These are phyloP conservation scores for Incumbomyces delicatus DNA, from an alignment of 2,329 filamentous ascomycete species.

Conservation along the genomic window DNA sequence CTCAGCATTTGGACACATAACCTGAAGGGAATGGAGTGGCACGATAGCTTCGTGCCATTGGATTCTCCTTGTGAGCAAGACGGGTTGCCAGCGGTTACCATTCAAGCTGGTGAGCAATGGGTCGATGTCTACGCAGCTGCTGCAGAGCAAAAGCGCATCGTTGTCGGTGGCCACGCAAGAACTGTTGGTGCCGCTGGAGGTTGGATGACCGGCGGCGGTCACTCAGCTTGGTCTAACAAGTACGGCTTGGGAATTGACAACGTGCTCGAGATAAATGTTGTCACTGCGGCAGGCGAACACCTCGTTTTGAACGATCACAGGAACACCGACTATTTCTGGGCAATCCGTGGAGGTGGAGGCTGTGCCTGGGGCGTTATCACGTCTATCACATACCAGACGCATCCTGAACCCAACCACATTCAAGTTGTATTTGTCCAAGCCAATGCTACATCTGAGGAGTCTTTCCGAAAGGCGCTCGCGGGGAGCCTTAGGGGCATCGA, in stretches of 20 bases:
- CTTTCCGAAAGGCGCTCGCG: slow-evolving; percentile 18
- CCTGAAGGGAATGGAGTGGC: slow-evolving; percentile 22
- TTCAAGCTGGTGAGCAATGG: slow-evolving; percentile 24
- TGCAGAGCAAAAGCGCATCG: slow-evolving; percentile 17
- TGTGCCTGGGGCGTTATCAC: slow-evolving; percentile 22
- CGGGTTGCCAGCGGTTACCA: slow-evolving; percentile 21
- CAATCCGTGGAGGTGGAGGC: slow-evolving; percentile 22
- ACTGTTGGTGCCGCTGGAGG: slow-evolving; percentile 24
- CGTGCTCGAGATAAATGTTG: slow-evolving; percentile 19
- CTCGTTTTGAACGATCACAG: slow-evolving; percentile 20
- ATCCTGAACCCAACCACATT: slow-evolving; percentile 24
- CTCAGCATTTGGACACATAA: slow-evolving; percentile 25
- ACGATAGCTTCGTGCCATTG: slow-evolving; percentile 17
- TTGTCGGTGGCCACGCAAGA: slow-evolving; percentile 20
- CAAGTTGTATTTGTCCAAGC: slow-evolving; percentile 22
- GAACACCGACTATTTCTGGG: slow-evolving; percentile 23
- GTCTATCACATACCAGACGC: slow-evolving; percentile 20
- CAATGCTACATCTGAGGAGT: slow-evolving; percentile 19
- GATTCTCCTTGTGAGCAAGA: slow-evolving; percentile 13
- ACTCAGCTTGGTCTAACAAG: slow-evolving; percentile 21
- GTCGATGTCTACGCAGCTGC: slow-evolving; percentile 22
- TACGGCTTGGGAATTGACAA: slow-evolving; percentile 24
- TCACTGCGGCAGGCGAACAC: slow-evolving; percentile 17
- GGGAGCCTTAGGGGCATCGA: slow-evolving; percentile 19
- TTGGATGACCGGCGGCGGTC: slow-evolving; percentile 23